Base-by-base conservation (phyloP, 257 asterid genomes). In the Cinchona pubescens region DNA sequence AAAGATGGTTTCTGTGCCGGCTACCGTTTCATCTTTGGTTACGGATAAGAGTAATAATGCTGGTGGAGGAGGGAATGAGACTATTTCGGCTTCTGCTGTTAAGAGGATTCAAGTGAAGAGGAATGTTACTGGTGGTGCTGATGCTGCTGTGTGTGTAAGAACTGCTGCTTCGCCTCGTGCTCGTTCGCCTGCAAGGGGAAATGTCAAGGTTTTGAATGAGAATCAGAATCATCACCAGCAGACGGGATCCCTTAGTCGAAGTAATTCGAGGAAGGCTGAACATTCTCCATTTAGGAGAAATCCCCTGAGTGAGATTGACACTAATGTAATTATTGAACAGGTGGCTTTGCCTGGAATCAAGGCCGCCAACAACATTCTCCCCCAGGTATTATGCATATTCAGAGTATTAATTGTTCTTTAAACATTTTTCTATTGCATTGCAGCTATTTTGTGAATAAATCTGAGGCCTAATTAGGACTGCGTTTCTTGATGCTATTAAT, bases 1-100 rank as follows among this genome's bases (percentile, higher is more conserved):
- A 35, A 95, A 95, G 78, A 85, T 95, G 99, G 92, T 95, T 18
- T 90, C 98, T 4, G 98, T 95, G 37, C 99, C 99, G 43, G 94
- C 98, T 75, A 90, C 91, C 14, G 91, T 86, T 46, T 76, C 89
- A 23, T 78, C 96, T 2, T 30, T 88, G 83, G 88, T 86, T 5
- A 83, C 81, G 89, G 92, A 87, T 21, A 89, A 88, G 83, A 86
- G 84, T 27, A 83, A 78, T 37, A 85, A 81, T 56, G 82, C 38
- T 14, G 84, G 83, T 11, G 86, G 83, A 43, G 86, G 83, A 43
- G 83, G 81, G 5, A 38, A 76, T 23, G 88, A 84, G 71, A 30
- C 70, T 42, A 73, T 82, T 58, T 75, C 82, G 1, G 76, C 79
- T 13, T 48, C 82, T 51, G 92, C 82, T 64, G 85, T 91, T 34